A percentile compares a stretch with the other conserved stretches of the same genome.
Conservation (phyloP, 2,329 filamentous ascomycete genomes). For the Mariannaea elegans region DNA sequence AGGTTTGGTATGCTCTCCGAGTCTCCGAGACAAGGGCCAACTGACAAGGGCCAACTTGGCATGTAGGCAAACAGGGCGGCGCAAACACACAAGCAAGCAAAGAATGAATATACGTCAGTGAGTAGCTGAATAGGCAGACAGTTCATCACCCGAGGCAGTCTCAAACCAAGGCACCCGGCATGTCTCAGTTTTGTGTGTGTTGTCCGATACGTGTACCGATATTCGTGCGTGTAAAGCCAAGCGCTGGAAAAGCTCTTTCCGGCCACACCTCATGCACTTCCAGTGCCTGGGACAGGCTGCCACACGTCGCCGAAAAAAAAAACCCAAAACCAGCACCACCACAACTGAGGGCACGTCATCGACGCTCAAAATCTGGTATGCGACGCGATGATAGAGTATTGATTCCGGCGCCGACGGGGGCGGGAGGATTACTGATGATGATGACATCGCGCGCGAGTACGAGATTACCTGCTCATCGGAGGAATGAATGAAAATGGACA, state of each 20-base stretch:
- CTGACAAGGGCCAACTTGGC: too few relatives aligned
- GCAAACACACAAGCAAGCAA: slow-evolving; percentile 9
- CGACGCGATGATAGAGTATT: slow-evolving; percentile 7
- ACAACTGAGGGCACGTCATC: slow-evolving; percentile 10
- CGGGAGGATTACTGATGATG: slow-evolving; percentile 8
- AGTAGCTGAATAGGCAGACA: slow-evolving; percentile 8
- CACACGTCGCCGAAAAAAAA: slow-evolving; percentile 2
- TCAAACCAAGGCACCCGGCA: slow-evolving; percentile 1
- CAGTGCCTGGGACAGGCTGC: neutral
- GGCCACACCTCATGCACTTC: neutral
- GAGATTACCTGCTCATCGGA: too few relatives aligned
- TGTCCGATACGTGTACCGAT: too few relatives aligned
- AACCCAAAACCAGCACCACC: too few relatives aligned
- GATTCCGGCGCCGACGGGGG: neutral
- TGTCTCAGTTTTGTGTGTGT: too few relatives aligned
- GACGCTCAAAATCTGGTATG: slow-evolving; percentile 7
- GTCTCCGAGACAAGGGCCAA: neutral
- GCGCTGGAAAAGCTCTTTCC: neutral
- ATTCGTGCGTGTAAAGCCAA: too few relatives aligned
- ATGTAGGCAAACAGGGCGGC: slow-evolving; percentile 17
- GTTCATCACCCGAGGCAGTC: neutral
- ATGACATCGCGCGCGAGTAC: neutral
- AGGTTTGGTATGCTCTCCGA: neutral
- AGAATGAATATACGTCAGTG: neutral
- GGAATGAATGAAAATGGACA: too few relatives aligned